A percentile compares a stretch with the other conserved stretches of the same genome.
Conservation (phyloP, 2,329 filamentous ascomycete genomes). For the Saccharata proteae region DNA sequence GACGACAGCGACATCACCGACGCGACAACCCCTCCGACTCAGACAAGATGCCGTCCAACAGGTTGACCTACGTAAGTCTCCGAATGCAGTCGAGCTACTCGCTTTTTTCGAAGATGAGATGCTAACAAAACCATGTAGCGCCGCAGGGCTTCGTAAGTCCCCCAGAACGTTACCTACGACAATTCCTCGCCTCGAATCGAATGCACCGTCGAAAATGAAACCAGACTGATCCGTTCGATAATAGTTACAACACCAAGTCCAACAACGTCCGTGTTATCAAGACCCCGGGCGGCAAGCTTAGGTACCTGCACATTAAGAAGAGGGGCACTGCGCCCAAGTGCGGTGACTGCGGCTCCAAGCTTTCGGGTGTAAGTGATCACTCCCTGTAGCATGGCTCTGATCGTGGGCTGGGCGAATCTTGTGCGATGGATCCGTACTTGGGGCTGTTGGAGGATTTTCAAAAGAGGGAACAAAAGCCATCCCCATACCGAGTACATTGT, state of each 20-base stretch:
- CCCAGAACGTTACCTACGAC: no score
- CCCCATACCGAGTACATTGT: no score
- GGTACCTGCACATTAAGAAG: slow-evolving; percentile 99
- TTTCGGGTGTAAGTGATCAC: slow-evolving; percentile 82
- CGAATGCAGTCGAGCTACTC: not conserved
- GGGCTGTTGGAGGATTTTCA: not conserved
- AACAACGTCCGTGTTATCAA: slow-evolving; percentile 89
- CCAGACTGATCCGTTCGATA: slow-evolving; percentile 10
- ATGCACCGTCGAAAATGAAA: not conserved
- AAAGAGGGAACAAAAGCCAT: not conserved
- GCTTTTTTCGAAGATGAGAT: slow-evolving; percentile 12
- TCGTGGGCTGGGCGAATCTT: not conserved
- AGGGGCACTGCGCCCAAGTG: slow-evolving; percentile 96
- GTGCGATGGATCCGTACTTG: not conserved
- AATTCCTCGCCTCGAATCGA: not conserved
- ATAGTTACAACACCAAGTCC: slow-evolving; percentile 93
- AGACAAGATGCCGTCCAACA: slow-evolving; percentile 40
- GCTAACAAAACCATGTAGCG: slow-evolving; percentile 36
- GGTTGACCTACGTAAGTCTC: slow-evolving; percentile 45
- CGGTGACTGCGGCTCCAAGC: slow-evolving; percentile 82
- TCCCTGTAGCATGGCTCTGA: no score
- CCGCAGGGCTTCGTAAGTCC: slow-evolving; percentile 39
- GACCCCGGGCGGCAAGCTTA: slow-evolving; percentile 91
- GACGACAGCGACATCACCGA: slow-evolving; percentile 7
- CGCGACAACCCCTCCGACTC: slow-evolving; percentile 10